Conservation (phyloP, 2,329 filamentous ascomycete species). For the Claviceps maximensis region DNA sequence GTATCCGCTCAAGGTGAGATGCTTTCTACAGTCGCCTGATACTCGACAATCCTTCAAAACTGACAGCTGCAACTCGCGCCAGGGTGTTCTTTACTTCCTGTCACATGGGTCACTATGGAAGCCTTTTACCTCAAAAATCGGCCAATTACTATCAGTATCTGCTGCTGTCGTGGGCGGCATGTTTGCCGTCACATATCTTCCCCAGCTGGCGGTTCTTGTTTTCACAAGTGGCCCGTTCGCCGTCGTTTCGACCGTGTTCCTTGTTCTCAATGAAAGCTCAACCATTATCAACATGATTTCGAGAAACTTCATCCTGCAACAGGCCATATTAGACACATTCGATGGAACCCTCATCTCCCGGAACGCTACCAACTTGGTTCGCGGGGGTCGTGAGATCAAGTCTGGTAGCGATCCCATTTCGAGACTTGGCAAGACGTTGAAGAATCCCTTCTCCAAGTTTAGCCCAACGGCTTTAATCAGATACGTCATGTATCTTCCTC, state of each 20-base stretch:
- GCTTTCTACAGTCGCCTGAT: not conserved
- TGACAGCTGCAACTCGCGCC: not conserved
- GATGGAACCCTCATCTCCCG: conserved; percentile 53
- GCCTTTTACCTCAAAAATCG: conserved; percentile 40
- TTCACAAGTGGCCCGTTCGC: conserved; percentile 77
- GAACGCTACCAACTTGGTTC: conserved; percentile 47
- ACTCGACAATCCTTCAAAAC: too few relatives aligned
- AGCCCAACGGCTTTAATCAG: conserved; percentile 53
- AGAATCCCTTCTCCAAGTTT: conserved; percentile 43
- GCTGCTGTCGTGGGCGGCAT: conserved; percentile 60
- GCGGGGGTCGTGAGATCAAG: conserved; percentile 61
- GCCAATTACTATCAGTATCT: conserved; percentile 55
- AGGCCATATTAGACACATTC: conserved; percentile 78
- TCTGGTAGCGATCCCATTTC: conserved; percentile 42
- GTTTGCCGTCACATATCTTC: conserved; percentile 79
- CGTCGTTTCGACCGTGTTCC: conserved; percentile 55
- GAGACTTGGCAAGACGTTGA: conserved; percentile 43
- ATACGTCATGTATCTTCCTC: conserved; percentile 73
- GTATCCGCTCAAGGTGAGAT: conserved; percentile 60
- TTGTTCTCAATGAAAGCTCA: conserved; percentile 51
- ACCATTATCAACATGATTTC: conserved; percentile 43
- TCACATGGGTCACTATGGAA: conserved; percentile 44
- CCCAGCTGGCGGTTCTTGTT: conserved; percentile 69
- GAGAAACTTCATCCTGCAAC: conserved; percentile 64
- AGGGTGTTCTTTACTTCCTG: conserved; percentile 48